Evolutionary conservation across 2,329 filamentous ascomycete genomes (phyloP).

Genomic region (Alternaria angustiovoidea): DNA sequence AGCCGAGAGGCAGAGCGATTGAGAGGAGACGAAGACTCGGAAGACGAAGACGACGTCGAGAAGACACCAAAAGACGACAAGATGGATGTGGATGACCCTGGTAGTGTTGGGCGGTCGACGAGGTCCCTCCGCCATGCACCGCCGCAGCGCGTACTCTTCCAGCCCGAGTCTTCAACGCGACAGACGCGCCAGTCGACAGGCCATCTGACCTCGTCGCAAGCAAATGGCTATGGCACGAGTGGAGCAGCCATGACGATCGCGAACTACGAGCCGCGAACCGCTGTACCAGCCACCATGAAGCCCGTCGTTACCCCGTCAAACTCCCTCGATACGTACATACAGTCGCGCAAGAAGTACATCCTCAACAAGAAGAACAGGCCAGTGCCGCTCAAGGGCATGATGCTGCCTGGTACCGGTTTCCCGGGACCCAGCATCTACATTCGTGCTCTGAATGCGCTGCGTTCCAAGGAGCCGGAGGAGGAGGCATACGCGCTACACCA

Average conservation of each 20-base stretch:
- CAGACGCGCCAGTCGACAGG: slow-evolving; percentile 64
- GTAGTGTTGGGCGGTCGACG: slow-evolving; percentile 52
- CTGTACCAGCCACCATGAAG: slow-evolving; percentile 71
- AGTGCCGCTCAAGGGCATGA: slow-evolving; percentile 60
- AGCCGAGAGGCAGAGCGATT: slow-evolving; percentile 57
- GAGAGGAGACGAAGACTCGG: slow-evolving; percentile 63
- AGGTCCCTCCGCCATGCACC: slow-evolving; percentile 77
- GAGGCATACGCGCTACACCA: slow-evolving; percentile 94
- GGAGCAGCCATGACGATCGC: slow-evolving; percentile 66
- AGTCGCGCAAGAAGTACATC: slow-evolving; percentile 62
- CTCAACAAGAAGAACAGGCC: slow-evolving; percentile 54
- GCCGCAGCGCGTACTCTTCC: slow-evolving; percentile 82
- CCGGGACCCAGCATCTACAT: slow-evolving; percentile 91
- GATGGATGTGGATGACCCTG: slow-evolving; percentile 60
- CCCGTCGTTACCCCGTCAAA: slow-evolving; percentile 79
- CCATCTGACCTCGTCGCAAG: slow-evolving; percentile 54
- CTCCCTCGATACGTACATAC: slow-evolving; percentile 72
- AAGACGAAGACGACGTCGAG: slow-evolving; percentile 50
- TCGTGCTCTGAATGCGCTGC: slow-evolving; percentile 82
- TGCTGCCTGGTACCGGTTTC: slow-evolving; percentile 70
- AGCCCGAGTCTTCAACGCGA: slow-evolving; percentile 76
- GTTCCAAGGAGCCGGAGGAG: slow-evolving; percentile 79
- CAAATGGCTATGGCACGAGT: slow-evolving; percentile 50
- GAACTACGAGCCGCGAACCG: slow-evolving; percentile 72
- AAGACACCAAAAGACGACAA: slow-evolving; percentile 62